Conservation (phyloP, 805 yeast species). For the Yamadazyma olivae region DNA sequence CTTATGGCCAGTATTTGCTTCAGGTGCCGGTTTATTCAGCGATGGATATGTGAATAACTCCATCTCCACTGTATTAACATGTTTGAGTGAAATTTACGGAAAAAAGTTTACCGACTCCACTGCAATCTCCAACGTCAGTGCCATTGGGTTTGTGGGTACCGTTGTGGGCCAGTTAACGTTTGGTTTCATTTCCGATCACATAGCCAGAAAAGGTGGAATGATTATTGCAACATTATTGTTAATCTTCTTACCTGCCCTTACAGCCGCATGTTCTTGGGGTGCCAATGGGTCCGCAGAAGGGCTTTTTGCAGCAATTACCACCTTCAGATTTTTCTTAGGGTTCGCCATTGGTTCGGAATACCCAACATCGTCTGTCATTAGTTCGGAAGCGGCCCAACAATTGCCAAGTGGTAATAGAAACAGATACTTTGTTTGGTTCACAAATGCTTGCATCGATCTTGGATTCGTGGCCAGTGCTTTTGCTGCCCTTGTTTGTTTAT, state of each 20-base stretch:
- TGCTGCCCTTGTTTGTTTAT: conserved; percentile 79
- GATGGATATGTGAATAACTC: conserved; percentile 93
- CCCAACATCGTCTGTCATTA: conserved; percentile 90
- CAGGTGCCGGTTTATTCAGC: conserved; percentile 91
- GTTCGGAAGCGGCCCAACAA: conserved; percentile 83
- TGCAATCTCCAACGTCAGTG: conserved; percentile 77
- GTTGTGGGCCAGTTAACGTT: conserved; percentile 81
- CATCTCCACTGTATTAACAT: conserved; percentile 76
- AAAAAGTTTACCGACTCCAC: conserved; percentile 54
- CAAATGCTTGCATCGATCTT: conserved; percentile 80
- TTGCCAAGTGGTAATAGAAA: conserved; percentile 83
- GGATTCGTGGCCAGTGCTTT: conserved; percentile 85
- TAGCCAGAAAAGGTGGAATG: conserved; percentile 84
- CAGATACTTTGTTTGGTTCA: conserved; percentile 86
- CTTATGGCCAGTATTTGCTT: conserved; percentile 67
- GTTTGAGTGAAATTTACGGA: conserved; percentile 67
- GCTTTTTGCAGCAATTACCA: conserved; percentile 78
- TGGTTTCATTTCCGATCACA: conserved; percentile 77
- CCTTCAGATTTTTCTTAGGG: conserved; percentile 85
- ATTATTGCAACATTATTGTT: conserved; percentile 69
- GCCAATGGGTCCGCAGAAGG: conserved; percentile 65
- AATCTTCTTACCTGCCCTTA: conserved; percentile 72
- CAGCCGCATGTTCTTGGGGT: conserved; percentile 86
- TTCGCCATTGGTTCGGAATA: conserved; percentile 93
- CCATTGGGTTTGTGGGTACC: conserved; percentile 90